Conservation (phyloP, 2,329 filamentous ascomycete species). For the Cadophora luteo-olivacea region DNA sequence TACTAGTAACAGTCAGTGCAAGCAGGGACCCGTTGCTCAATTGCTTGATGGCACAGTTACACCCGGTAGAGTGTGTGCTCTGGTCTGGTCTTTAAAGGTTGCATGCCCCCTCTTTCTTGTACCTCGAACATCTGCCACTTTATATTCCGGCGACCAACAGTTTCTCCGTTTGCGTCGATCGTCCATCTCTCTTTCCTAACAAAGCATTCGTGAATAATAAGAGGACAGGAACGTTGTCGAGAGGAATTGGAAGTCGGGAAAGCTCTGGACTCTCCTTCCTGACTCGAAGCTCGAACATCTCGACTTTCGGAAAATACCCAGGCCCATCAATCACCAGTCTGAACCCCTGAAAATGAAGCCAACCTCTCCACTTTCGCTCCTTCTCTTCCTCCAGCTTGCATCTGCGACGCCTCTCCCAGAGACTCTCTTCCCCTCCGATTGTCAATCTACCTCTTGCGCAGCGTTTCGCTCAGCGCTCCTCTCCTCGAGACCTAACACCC, state of each 20-base stretch:
- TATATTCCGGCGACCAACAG: neutral
- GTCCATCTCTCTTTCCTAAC: neutral
- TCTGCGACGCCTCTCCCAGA: conserved; percentile 32
- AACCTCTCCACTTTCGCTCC: conserved; percentile 37
- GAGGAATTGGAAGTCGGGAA: neutral
- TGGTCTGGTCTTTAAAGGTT: conserved; percentile 12
- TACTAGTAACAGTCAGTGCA: conserved; percentile 10
- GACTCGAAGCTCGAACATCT: neutral
- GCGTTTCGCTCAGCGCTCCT: conserved; percentile 22
- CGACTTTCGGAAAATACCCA: conserved; percentile 12
- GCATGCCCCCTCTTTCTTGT: neutral
- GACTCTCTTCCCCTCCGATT: conserved; percentile 19
- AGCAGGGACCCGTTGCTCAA: neutral
- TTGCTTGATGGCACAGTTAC: conserved; percentile 8
- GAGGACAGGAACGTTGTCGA: neutral
- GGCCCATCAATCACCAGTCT: no score
- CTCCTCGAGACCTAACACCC: conserved; percentile 28
- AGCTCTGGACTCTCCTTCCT: neutral
- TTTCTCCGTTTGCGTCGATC: neutral
- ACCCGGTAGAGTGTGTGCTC: conserved; percentile 8
- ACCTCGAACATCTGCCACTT: neutral
- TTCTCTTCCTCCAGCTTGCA: conserved; percentile 38
- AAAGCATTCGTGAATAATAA: neutral
- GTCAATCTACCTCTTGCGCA: conserved; percentile 23
- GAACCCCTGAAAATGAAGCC: conserved; percentile 38